Evolutionary conservation across 2,329 filamentous ascomycete species (phyloP).

Genomic region (Clonostachys rhizophaga): DNA sequence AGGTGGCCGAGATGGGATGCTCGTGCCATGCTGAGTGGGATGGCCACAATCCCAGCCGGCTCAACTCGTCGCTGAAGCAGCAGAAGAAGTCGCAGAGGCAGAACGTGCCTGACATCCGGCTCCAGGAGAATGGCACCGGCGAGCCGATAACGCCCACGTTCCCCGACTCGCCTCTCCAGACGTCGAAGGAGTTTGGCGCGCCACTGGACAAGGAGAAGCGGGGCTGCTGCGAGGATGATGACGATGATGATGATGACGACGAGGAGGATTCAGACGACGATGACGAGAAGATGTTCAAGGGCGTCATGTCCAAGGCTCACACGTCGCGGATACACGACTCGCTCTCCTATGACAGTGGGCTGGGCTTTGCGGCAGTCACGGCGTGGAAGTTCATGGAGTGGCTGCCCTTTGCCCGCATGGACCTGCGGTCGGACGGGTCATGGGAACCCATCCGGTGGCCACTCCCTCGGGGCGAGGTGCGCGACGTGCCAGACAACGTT

Average conservation of each 20-base stretch:
- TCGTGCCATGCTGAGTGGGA: conserved; percentile 20
- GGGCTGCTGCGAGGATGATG: background rate
- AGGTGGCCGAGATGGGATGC: conserved; percentile 64
- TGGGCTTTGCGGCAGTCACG: conserved; percentile 49
- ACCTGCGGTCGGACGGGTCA: conserved; percentile 64
- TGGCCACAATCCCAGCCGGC: background rate
- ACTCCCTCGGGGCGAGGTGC: conserved; percentile 69
- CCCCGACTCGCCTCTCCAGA: conserved; percentile 5
- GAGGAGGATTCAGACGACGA: conserved; percentile 10
- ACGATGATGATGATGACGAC: background rate
- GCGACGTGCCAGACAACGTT: conserved; percentile 68
- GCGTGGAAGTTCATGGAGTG: conserved; percentile 80
- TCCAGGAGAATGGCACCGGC: conserved; percentile 8
- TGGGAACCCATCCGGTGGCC: conserved; percentile 83
- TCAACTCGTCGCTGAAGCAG: background rate
- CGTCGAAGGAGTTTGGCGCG: conserved; percentile 6
- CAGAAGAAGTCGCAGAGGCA: conserved; percentile 1
- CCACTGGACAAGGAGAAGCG: conserved; percentile 1
- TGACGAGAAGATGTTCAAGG: conserved; percentile 39
- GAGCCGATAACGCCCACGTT: background rate
- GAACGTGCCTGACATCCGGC: conserved; percentile 21
- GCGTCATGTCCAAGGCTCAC: conserved; percentile 53
- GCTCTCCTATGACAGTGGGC: conserved; percentile 58
- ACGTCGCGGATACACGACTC: conserved; percentile 64
- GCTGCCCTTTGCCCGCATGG: conserved; percentile 77